Evolutionary conservation across 1,284 basidiomycete genomes (phyloP), one percentile per base, ranked within the genome.

Genomic region (Fomes fomentarius): DNA sequence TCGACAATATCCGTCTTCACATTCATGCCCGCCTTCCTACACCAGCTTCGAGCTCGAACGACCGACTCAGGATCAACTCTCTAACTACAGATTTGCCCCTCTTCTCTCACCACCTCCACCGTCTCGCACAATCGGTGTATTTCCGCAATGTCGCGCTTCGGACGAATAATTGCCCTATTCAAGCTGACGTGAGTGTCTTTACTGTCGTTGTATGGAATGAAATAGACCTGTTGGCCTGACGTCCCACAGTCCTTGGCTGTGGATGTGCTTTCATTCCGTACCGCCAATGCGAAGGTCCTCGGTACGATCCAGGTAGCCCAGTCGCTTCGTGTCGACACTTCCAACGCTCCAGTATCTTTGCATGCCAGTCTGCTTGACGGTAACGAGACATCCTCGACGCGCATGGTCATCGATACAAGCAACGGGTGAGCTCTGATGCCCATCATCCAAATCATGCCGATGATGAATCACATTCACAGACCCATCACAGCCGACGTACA

Each of bases 381-480:
- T 15, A 24, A 17, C 5, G 37, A 22, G 7, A 14, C 43, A 4
- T 14, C 33, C 4, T 17, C 26, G 2, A 41, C 48, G 8, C 17
- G 11, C 15, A 71, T 72, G 4, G 43, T 64, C 1, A 74, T 78
- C 38, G 68, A 68, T 19, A 59, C 63, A 8, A 74, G 80, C 51
- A 58, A 66, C 10, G 82, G 79, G 21, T 66, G 65, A 22, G 77
- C 74, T 64, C 68, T 60, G 10, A 60, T 66, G 7, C 64, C 68
- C 1, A 62, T 12, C 15, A 15, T 19, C 4, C 4, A 14, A n/a
- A 12, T 9, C 1, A 24, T 12, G 3, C 7, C 34, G 3, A 60
- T 6, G 66, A 82, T 9, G 57, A 54, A 3, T 53, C 78, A 8
- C 25, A 12, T 30, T 30, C 47, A 4, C 43, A 78, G 76, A 2